Conservation (phyloP, 2,329 filamentous ascomycete genomes). For the Scedosporium apiospermum region DNA sequence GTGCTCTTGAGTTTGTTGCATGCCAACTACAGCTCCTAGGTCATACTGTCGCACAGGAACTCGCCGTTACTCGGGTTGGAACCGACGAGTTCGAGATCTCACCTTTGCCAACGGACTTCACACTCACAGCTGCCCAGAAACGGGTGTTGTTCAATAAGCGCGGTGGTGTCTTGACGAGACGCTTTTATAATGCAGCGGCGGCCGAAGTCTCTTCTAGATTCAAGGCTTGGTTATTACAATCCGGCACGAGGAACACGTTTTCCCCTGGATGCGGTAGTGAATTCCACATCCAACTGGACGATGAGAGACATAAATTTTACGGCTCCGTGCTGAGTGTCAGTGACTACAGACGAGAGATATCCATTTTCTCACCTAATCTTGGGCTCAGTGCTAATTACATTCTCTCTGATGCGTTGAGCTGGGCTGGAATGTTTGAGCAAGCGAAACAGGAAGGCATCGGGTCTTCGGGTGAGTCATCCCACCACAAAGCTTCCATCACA, state of each 20-base stretch:
- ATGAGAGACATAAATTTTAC: background rate
- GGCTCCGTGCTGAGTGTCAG: background rate
- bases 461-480: background rate
- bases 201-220: background rate
- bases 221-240: background rate
- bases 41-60: background rate
- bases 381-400: background rate
- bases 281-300: background rate
- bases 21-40: conserved; percentile 1
- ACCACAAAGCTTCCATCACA: too few species aligned
- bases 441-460: background rate
- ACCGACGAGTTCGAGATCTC: background rate
- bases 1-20: background rate
- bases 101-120: background rate
- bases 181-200: conserved; percentile 3
- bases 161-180: conserved; percentile 1
- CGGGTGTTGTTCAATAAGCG: conserved; percentile 6
- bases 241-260: background rate
- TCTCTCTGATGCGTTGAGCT: background rate
- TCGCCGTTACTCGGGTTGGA: background rate
- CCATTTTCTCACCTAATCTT: background rate
- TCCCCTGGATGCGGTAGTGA: background rate
- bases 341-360: conserved; percentile 1
- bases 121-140: background rate
- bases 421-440: conserved; percentile 5